These are phyloP conservation scores for Skeletonema menzelii DNA, from an alignment of 108 stramenopile genomes.

Conservation along the genomic window DNA sequence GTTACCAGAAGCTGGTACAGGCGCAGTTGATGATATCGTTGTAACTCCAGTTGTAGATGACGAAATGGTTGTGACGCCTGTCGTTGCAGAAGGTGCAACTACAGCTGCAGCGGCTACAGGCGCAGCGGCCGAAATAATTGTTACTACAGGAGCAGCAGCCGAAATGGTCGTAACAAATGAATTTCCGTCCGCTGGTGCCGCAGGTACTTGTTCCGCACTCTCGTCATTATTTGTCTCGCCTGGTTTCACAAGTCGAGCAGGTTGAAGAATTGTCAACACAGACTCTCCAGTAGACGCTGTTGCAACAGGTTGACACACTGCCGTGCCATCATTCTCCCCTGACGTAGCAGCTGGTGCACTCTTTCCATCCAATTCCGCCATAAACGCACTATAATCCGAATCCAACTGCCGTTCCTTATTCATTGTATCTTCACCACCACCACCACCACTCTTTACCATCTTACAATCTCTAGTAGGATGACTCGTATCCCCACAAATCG, in stretches of 20 bases:
- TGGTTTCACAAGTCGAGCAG: slow-evolving; percentile 31
- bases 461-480: slow-evolving; percentile 98
- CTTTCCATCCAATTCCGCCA: slow-evolving; percentile 96
- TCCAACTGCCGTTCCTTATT: slow-evolving; percentile 78
- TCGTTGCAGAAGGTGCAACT: slow-evolving; percentile 6
- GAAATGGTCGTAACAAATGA: background rate
- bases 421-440: slow-evolving; percentile 20
- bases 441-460: slow-evolving; percentile 43
- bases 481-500: slow-evolving; percentile 97
- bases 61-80: slow-evolving; percentile 2
- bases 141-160: slow-evolving; percentile 1
- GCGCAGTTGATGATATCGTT: background rate
- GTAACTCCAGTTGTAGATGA: background rate
- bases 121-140: slow-evolving; percentile 15
- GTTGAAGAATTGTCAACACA: slow-evolving; percentile 38
- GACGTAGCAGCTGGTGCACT: background rate
- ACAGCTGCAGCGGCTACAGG: slow-evolving; percentile 19
- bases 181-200: background rate
- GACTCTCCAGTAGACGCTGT: slow-evolving; percentile 24
- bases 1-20: background rate
- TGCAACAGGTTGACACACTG: background rate
- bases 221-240: slow-evolving; percentile 11
- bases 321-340: slow-evolving; percentile 3
- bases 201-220: background rate
- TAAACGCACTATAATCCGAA: slow-evolving; percentile 93